Conservation (phyloP, 2,329 filamentous ascomycete genomes). For the Penicillium paneum region DNA sequence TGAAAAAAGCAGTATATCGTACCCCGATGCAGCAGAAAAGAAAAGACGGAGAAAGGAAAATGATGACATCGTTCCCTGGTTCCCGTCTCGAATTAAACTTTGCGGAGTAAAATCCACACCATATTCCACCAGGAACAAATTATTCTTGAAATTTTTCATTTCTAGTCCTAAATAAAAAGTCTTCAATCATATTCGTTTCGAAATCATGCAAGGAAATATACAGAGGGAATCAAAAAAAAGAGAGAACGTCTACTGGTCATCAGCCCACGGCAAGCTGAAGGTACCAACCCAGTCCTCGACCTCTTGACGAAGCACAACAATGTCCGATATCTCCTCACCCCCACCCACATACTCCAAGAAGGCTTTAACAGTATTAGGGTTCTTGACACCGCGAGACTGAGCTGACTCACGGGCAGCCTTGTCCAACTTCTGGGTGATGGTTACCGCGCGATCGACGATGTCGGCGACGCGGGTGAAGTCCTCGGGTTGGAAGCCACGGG, state of each 20-base stretch:
- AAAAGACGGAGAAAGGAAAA: background rate
- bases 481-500: slow-evolving; percentile 80
- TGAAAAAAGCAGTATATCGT: background rate
- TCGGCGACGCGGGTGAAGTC: slow-evolving; percentile 86
- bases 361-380: slow-evolving; percentile 97
- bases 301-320: slow-evolving; percentile 82
- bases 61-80: background rate
- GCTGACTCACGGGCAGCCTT: slow-evolving; percentile 67
- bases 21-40: background rate
- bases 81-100: background rate
- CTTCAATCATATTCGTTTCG: slow-evolving; percentile 26
- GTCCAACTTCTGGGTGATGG: slow-evolving; percentile 73
- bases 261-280: slow-evolving; percentile 83
- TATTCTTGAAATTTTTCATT: background rate
- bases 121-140: background rate
- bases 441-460: slow-evolving; percentile 79
- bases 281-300: slow-evolving; percentile 81
- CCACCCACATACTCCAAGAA: slow-evolving; percentile 86
- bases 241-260: slow-evolving; percentile 50
- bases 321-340: slow-evolving; percentile 75
- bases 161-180: slow-evolving; percentile 1
- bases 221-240: slow-evolving; percentile 11
- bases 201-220: slow-evolving; percentile 21
- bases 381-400: slow-evolving; percentile 80
- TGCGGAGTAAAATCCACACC: background rate